Evolutionary conservation across 1,139 yeast species (phyloP).

Genomic region (Scheffersomyces titani): DNA sequence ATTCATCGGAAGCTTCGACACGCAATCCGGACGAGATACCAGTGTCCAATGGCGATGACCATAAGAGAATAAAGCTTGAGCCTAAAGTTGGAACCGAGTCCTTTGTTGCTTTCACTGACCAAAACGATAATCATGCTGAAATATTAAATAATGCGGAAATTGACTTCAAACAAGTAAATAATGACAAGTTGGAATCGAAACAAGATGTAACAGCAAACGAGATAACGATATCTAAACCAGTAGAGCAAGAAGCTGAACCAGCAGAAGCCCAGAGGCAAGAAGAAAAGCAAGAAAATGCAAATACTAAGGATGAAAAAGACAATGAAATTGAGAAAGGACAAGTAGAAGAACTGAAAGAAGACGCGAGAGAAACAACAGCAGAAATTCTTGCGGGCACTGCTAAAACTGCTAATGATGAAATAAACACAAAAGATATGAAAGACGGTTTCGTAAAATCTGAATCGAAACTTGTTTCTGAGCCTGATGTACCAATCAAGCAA

Average conservation of each 20-base stretch:
- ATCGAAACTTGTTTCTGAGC: not conserved
- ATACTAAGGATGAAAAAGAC: not conserved
- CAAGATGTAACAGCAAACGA: not conserved
- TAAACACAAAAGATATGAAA: not conserved
- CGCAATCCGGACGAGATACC: not conserved
- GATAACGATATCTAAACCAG: not conserved
- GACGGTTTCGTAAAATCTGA: not conserved
- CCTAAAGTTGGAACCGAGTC: not conserved
- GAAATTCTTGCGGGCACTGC: not conserved
- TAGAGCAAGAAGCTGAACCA: not conserved
- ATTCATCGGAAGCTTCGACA: not conserved
- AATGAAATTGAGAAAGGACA: constrained; percentile 5
- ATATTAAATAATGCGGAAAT: not conserved
- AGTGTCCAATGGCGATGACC: not conserved
- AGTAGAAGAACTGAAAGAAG: constrained; percentile 3
- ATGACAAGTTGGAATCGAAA: not conserved
- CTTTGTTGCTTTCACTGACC: not conserved
- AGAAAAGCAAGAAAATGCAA: not conserved
- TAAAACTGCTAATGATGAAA: not conserved
- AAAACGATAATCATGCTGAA: not conserved
- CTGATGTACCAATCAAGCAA: not conserved
- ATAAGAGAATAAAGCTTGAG: not conserved
- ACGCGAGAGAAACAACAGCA: not conserved
- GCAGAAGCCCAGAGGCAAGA: not conserved
- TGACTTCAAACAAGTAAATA: not conserved